Percentiles rank a stretch among this genome's conserved stretches.
phyloP scores from a whole-genome alignment of 176 grass and related monocot species.

The Avena sativa region DNA sequence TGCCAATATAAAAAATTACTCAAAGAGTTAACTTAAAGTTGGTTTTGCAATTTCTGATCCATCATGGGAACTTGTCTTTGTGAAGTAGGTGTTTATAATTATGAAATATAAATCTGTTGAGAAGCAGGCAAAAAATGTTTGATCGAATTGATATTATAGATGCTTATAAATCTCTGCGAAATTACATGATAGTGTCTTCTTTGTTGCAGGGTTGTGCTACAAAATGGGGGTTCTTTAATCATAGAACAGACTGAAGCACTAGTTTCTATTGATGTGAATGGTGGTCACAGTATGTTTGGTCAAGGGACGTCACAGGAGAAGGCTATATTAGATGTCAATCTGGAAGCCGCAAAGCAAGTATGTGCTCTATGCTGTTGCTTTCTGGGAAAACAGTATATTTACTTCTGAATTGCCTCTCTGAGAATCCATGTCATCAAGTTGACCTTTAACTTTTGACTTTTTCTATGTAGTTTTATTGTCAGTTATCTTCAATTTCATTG shows the following conservation, averaged over 20 bases:
- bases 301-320: constrained; percentile 85
- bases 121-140: not conserved
- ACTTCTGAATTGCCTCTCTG: not conserved
- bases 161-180: constrained; percentile 25
- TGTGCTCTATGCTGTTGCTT: constrained; percentile 36
- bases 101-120: not conserved
- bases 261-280: constrained; percentile 98
- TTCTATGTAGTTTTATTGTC: constrained; percentile 1
- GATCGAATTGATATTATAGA: constrained; percentile 4
- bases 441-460: constrained; percentile 5
- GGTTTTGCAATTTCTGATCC: constrained; percentile 20
- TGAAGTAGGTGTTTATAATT: not conserved
- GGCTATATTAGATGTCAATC: constrained; percentile 86
- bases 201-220: constrained; percentile 73
- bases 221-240: constrained; percentile 86
- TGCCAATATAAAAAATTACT: not conserved
- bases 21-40: constrained; percentile 29
- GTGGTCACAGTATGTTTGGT: constrained; percentile 78
- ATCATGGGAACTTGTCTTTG: not conserved
- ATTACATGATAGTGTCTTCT: constrained; percentile 37
- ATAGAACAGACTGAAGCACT: constrained; percentile 98
- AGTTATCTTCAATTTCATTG: not conserved
- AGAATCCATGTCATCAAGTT: constrained; percentile 21
- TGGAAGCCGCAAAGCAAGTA: constrained; percentile 98
- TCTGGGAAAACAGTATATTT: constrained; percentile 37